Evolutionary conservation across 2,329 filamentous ascomycete species (phyloP).

Genomic region (Fusarium guadeloupense): DNA sequence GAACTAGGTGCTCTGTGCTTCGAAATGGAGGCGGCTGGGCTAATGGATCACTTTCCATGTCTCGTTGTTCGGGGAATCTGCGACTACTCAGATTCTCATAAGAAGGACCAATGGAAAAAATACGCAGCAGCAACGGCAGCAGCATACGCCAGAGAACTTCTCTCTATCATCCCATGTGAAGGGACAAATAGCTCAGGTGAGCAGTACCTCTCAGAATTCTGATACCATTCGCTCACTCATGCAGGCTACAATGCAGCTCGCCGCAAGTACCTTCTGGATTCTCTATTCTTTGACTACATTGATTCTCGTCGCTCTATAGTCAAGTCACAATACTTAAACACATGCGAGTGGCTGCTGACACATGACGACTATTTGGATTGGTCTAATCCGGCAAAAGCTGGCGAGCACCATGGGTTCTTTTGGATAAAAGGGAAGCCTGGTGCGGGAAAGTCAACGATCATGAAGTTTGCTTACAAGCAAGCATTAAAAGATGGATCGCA

Average conservation of each 20-base stretch:
- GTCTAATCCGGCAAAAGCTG: not conserved
- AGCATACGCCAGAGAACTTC: constrained; percentile 32
- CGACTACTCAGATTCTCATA: constrained; percentile 52
- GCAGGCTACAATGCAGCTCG: no score
- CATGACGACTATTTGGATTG: constrained; percentile 12
- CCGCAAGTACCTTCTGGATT: no score
- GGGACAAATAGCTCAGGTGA: not conserved
- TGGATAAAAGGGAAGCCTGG: constrained; percentile 60
- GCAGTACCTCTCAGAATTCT: not conserved
- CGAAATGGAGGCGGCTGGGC: no score
- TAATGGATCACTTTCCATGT: constrained; percentile 38
- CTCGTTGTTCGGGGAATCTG: constrained; percentile 49
- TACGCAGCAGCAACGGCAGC: constrained; percentile 48
- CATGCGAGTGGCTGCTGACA: constrained; percentile 25
- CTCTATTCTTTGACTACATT: no score
- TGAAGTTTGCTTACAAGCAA: constrained; percentile 49
- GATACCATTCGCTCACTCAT: no score
- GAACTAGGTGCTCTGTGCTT: constrained; percentile 16
- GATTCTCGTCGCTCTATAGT: no score
- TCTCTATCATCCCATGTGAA: not conserved
- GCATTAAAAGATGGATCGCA: constrained; percentile 1
- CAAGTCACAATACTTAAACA: not conserved
- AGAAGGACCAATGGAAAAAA: constrained; percentile 48
- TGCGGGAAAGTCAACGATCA: constrained; percentile 57
- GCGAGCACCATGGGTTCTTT: constrained; percentile 48